Evolutionary conservation across 441 rosid species (phyloP), one percentile per base, ranked within the genome.

Genomic region (Omphalea diandra): DNA sequence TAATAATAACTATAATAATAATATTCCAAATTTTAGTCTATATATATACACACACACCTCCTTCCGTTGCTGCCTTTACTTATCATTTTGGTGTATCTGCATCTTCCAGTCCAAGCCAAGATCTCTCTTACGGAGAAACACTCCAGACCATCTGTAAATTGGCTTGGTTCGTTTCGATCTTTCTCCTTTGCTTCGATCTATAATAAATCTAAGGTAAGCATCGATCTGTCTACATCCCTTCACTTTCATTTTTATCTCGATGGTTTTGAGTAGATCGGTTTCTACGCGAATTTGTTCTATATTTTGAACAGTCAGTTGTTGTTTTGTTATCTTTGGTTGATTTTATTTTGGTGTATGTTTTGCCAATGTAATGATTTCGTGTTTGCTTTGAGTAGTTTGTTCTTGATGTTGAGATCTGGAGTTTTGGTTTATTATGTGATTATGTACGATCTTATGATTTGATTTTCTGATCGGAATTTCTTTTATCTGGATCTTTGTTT

Each of bases 131-230:
- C 22, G 36, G 31, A 38, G 65, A 61, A 27, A 61, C 11, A 36
- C 41, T 24, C 53, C 71, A 31, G 17, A 56, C 73, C 61, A 53
- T 36, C 5, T 38, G 43, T 38, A 38, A 12, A 38, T 38, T 38
- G 11, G 43, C 43, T 38, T 9, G 11, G 43, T 38, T 38, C 5
- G 43, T 12, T 38, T 38, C 11, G 43, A 9, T 38, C 43, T 38
- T 2, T 38, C 41, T 36, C 9, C 41, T 36, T 36, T 5, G 8
- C 10, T 7, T 1, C 43, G 10, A 38, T 38, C 43, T 38, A 5
- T 36, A 17, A n/a, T 20, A 24, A 27, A 29, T 59, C 40, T 14
- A 38, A 38, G 2, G 43, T 38, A 38, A 38, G 43, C 43, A 6
- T 38, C 12, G 43, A 38, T 38, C 43, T 9, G 43, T 1, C 7